A percentile compares a stretch with the other conserved stretches of the same genome.
phyloP scores from a whole-genome alignment of 78 protist genomes.

The Anaeramoeba flamelloides region DNA sequence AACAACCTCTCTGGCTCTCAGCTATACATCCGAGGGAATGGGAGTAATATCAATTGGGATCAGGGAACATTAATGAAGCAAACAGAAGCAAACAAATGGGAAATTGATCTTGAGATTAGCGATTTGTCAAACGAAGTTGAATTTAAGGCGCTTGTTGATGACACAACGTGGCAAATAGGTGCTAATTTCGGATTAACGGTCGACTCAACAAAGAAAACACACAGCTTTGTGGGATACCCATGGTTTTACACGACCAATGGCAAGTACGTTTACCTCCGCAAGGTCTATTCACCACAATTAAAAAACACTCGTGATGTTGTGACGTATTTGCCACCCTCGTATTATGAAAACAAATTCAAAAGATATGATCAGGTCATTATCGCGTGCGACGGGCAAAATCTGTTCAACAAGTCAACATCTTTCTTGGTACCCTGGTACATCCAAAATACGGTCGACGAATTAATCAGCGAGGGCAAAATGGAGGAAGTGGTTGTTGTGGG shows the following conservation, averaged over 20 bases:
- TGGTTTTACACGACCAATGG: slow-evolving; percentile 14
- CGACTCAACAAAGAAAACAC: not conserved
- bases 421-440: not conserved
- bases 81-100: not conserved
- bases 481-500: slow-evolving; percentile 21
- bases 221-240: slow-evolving; percentile 7
- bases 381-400: slow-evolving; percentile 23
- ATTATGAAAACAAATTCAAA: slow-evolving; percentile 3
- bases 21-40: slow-evolving; percentile 9
- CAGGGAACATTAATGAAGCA: not conserved
- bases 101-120: not conserved
- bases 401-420: slow-evolving; percentile 13
- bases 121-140: not conserved
- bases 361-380: not conserved
- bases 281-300: slow-evolving; percentile 15
- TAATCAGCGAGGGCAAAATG: slow-evolving; percentile 18
- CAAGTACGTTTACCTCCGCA: not conserved
- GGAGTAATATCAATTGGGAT: slow-evolving; percentile 6
- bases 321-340: slow-evolving; percentile 7
- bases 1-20: too few species aligned
- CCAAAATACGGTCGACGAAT: slow-evolving; percentile 10
- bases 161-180: slow-evolving; percentile 5
- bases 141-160: slow-evolving; percentile 4
- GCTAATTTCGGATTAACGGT: not conserved
- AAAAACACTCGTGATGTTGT: slow-evolving; percentile 15